Evolutionary conservation across 768 basidiomycete genomes (phyloP).

Genomic region (Suillus hirtellus): DNA sequence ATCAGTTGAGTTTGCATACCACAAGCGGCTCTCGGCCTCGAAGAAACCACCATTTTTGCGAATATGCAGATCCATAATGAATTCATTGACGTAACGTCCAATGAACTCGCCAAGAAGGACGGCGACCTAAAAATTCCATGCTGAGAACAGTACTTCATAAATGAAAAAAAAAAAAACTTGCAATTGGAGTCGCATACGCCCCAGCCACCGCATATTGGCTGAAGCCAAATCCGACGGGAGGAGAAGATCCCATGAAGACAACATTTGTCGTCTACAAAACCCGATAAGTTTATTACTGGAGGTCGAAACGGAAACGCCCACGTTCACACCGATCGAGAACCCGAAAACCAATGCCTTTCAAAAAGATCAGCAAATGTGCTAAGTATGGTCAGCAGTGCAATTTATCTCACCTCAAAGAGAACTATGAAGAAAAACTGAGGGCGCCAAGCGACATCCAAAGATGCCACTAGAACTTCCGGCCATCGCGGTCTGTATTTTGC

Average conservation of each 20-base stretch:
- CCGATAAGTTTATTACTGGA: not conserved
- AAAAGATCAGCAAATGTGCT: not conserved
- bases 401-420: slow-evolving; percentile 37
- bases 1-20: slow-evolving; percentile 26
- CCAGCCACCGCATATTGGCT: slow-evolving; percentile 42
- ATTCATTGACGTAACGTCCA: slow-evolving; percentile 53
- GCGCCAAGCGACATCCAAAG: slow-evolving; percentile 46
- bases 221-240: slow-evolving; percentile 50
- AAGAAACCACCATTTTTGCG: slow-evolving; percentile 52
- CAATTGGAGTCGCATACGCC: slow-evolving; percentile 46
- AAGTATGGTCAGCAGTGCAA: not conserved
- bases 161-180: slow-evolving; percentile 17
- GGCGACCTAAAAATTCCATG: slow-evolving; percentile 36
- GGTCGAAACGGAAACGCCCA: slow-evolving; percentile 17
- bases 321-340: slow-evolving; percentile 49
- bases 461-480: slow-evolving; percentile 33
- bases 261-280: slow-evolving; percentile 49
- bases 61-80: slow-evolving; percentile 45
- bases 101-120: slow-evolving; percentile 52
- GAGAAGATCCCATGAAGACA: slow-evolving; percentile 49
- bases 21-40: slow-evolving; percentile 49
- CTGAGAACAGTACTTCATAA: not conserved
- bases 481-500: slow-evolving; percentile 46
- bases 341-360: slow-evolving; percentile 46
- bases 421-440: slow-evolving; percentile 45